Conservation (phyloP, 1,284 basidiomycete species). For the Leccinum pseudoinsigne region DNA sequence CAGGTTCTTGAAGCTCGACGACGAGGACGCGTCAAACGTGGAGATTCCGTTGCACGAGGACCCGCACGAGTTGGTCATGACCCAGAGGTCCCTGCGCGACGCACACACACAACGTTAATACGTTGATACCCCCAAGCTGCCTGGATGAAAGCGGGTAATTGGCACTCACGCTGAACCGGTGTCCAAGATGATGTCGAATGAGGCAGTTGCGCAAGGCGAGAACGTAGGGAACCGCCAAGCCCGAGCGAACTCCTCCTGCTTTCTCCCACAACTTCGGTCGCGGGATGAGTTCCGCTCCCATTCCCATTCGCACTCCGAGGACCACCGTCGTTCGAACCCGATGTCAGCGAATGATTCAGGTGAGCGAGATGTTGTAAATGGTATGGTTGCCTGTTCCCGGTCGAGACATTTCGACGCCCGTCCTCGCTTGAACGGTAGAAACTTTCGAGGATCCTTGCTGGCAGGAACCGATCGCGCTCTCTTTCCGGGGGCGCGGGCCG, state of each 20-base stretch:
- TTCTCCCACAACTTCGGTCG: conserved; percentile 15
- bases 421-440: conserved; percentile 28
- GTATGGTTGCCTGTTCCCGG: conserved; percentile 13
- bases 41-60: conserved; percentile 8
- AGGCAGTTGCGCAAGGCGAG: conserved; percentile 8
- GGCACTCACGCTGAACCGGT: conserved; percentile 54
- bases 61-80: conserved; percentile 20
- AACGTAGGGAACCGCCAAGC: too few species aligned
- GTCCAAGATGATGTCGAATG: conserved; percentile 41
- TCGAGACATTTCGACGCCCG: conserved; percentile 18
- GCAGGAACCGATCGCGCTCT: conserved; percentile 29
- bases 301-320: conserved; percentile 7
- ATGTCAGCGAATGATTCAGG: conserved; percentile 4
- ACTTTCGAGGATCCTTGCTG: conserved; percentile 25
- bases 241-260: conserved; percentile 9
- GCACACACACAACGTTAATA: neutral
- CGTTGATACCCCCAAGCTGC: neutral
- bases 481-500: conserved; percentile 17
- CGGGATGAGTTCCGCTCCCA: conserved; percentile 14
- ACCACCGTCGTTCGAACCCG: conserved; percentile 8
- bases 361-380: conserved; percentile 2
- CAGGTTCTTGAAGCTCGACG: conserved; percentile 31
- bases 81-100: conserved; percentile 28
- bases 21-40: conserved; percentile 25
- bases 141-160: neutral